A percentile compares a stretch with the other conserved stretches of the same genome.
Evolutionary conservation across 768 basidiomycete species (phyloP).

Genomic region (Exidia glandulosa): DNA sequence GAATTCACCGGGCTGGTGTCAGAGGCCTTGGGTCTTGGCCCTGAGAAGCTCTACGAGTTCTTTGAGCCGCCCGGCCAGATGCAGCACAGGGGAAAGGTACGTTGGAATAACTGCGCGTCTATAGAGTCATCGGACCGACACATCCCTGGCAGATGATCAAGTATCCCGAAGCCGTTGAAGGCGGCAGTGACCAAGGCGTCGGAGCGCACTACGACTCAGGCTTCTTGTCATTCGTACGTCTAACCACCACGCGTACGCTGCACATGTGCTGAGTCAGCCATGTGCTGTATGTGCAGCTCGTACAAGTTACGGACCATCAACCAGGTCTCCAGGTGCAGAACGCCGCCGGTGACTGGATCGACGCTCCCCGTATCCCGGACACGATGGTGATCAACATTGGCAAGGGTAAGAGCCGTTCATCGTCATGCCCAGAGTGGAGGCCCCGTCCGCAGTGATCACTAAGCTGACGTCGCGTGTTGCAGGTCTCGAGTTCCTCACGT

Average conservation of each 20-base stretch:
- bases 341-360: slow-evolving; percentile 69
- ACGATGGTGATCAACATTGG: slow-evolving; percentile 80
- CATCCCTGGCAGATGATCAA: slow-evolving; percentile 39
- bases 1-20: slow-evolving; percentile 51
- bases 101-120: neutral
- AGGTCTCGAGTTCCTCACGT: slow-evolving; percentile 73
- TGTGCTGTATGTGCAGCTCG: slow-evolving; percentile 34
- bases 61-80: slow-evolving; percentile 48
- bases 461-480: neutral
- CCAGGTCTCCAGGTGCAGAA: slow-evolving; percentile 78
- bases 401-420: slow-evolving; percentile 37
- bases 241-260: neutral
- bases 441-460: neutral
- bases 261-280: neutral
- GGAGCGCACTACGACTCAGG: slow-evolving; percentile 79
- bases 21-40: slow-evolving; percentile 56
- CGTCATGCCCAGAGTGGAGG: neutral
- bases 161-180: slow-evolving; percentile 43
- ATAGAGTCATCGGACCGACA: neutral
- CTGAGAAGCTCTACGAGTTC: slow-evolving; percentile 51
- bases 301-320: slow-evolving; percentile 74
- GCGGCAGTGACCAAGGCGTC: slow-evolving; percentile 53
- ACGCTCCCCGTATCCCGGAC: slow-evolving; percentile 63
- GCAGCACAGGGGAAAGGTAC: slow-evolving; percentile 62
- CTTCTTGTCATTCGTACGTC: slow-evolving; percentile 65